These are phyloP conservation scores for Colletotrichum tanaceti DNA, from an alignment of 2,329 filamentous ascomycete species.

Conservation along the genomic window DNA sequence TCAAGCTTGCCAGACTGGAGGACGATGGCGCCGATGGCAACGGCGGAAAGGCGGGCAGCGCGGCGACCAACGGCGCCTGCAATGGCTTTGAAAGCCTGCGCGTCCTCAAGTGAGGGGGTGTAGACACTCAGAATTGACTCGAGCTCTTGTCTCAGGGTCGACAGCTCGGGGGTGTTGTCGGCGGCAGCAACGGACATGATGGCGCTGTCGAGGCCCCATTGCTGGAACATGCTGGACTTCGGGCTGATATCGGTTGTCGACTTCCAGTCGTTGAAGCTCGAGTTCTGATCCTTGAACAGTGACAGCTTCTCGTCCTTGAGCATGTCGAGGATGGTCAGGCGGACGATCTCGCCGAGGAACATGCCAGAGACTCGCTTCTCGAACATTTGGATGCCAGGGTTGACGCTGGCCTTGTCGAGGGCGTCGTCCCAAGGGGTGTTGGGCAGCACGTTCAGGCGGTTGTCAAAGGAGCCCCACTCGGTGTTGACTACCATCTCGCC, in stretches of 20 bases:
- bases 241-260: slow-evolving; percentile 77
- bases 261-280: slow-evolving; percentile 74
- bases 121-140: slow-evolving; percentile 81
- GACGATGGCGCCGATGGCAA: slow-evolving; percentile 87
- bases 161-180: slow-evolving; percentile 78
- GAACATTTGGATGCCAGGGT: slow-evolving; percentile 97
- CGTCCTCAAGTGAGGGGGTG: slow-evolving; percentile 83
- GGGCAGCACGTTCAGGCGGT: slow-evolving; percentile 87
- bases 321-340: slow-evolving; percentile 79
- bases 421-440: slow-evolving; percentile 84
- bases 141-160: slow-evolving; percentile 80
- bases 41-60: slow-evolving; percentile 86
- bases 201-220: slow-evolving; percentile 92
- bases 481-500: slow-evolving; percentile 98
- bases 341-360: slow-evolving; percentile 95
- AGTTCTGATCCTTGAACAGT: slow-evolving; percentile 82
- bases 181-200: slow-evolving; percentile 89
- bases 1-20: slow-evolving; percentile 81
- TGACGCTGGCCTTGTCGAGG: slow-evolving; percentile 83
- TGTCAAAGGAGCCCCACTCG: slow-evolving; percentile 99
- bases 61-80: slow-evolving; percentile 87
- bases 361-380: slow-evolving; percentile 98
- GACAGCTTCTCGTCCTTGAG: slow-evolving; percentile 73
- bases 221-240: slow-evolving; percentile 75
- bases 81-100: slow-evolving; percentile 86